Evolutionary conservation across 2,329 filamentous ascomycete species (phyloP).

Genomic region (Torrubiella hemipterigena): DNA sequence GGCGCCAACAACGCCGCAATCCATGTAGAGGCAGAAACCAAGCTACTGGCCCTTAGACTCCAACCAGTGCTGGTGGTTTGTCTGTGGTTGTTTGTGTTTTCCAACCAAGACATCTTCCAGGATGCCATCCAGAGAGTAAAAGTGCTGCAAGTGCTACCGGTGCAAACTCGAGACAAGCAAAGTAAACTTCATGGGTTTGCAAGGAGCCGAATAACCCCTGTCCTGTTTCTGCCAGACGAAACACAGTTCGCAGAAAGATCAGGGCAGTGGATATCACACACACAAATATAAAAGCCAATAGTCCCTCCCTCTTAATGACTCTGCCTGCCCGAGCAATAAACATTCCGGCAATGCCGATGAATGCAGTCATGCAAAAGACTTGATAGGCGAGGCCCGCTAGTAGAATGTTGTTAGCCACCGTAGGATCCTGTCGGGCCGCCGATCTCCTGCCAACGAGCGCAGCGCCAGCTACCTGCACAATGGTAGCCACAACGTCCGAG

Average conservation of each 20-base stretch:
- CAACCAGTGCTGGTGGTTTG: too few species aligned
- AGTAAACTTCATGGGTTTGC: constrained; percentile 37
- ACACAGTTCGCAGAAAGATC: constrained; percentile 39
- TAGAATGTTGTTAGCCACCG: constrained; percentile 40
- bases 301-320: constrained; percentile 14
- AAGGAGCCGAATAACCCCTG: constrained; percentile 33
- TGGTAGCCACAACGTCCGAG: constrained; percentile 39
- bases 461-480: constrained; percentile 41
- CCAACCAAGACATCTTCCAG: constrained; percentile 26
- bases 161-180: constrained; percentile 41
- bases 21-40: too few species aligned
- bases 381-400: constrained; percentile 43
- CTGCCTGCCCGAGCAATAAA: constrained; percentile 26
- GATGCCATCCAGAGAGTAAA: constrained; percentile 31
- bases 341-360: constrained; percentile 27
- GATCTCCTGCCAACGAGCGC: constrained; percentile 38
- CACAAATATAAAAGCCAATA: constrained; percentile 26
- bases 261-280: constrained; percentile 32
- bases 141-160: constrained; percentile 37
- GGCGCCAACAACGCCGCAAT: too few species aligned
- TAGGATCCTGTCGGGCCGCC: constrained; percentile 35
- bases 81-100: too few species aligned
- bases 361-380: constrained; percentile 36
- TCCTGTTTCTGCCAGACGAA: constrained; percentile 41
- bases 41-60: too few species aligned